These are phyloP conservation scores for Nyssa sinensis DNA, from an alignment of 148 eudicot species.

Conservation along the genomic window DNA sequence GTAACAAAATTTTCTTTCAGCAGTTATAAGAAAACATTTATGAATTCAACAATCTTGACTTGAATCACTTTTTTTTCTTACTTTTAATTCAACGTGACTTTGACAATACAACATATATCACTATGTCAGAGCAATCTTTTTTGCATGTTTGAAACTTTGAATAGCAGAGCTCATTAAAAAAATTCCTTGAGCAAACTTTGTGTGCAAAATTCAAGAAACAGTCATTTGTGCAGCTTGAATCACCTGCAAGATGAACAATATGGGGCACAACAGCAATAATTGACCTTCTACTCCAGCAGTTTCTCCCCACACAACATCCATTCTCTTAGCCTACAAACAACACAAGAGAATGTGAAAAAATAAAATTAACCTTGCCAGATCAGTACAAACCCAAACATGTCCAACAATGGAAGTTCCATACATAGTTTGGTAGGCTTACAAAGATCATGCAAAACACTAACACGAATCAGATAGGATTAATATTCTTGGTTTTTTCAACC, in stretches of 20 bases:
- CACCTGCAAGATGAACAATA: slow-evolving; percentile 55
- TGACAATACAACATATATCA: neutral
- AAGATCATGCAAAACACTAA: neutral
- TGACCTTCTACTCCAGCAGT: slow-evolving; percentile 70
- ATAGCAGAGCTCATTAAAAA: neutral
- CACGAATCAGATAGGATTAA: slow-evolving; percentile 3
- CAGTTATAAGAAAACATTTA: neutral
- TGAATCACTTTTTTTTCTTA: neutral
- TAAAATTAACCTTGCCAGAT: slow-evolving; percentile 6
- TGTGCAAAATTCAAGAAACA: neutral
- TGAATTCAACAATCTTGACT: neutral
- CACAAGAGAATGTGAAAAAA: neutral
- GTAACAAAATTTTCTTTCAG: neutral
- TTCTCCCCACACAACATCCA: slow-evolving; percentile 75
- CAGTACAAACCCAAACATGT: neutral
- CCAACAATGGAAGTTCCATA: neutral
- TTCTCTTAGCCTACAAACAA: slow-evolving; percentile 49
- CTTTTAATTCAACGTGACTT: neutral
- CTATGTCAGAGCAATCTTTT: too few species aligned
- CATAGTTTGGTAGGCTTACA: neutral
- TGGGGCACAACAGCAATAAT: slow-evolving; percentile 42
- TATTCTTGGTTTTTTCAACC: neutral
- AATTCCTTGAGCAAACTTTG: neutral
- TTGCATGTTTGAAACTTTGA: neutral
- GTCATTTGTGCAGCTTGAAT: slow-evolving; percentile 6